Percentiles rank a stretch among this genome's conserved stretches.
Evolutionary conservation across 2,329 filamentous ascomycete genomes (phyloP).

Genomic region (Leptosphaerulina australis): DNA sequence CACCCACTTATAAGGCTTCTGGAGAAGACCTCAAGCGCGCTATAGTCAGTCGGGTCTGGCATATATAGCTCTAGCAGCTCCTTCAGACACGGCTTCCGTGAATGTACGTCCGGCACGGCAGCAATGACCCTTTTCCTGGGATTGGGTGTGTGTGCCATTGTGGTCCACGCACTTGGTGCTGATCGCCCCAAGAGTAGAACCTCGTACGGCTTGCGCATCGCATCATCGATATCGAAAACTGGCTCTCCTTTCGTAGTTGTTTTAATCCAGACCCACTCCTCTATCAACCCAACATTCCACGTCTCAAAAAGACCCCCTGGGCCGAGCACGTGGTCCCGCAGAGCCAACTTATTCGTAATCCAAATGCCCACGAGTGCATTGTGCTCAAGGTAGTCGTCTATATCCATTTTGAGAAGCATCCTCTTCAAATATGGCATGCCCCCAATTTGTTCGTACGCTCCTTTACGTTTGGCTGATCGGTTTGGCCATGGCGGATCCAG

Average conservation of each 20-base stretch:
- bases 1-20: slow-evolving; percentile 75
- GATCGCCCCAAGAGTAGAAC: slow-evolving; percentile 66
- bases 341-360: slow-evolving; percentile 73
- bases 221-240: slow-evolving; percentile 63
- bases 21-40: slow-evolving; percentile 77
- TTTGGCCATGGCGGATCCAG: slow-evolving; percentile 85
- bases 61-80: slow-evolving; percentile 64
- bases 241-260: slow-evolving; percentile 69
- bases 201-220: slow-evolving; percentile 79
- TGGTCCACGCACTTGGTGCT: slow-evolving; percentile 33
- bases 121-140: slow-evolving; percentile 65
- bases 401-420: slow-evolving; percentile 51
- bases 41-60: slow-evolving; percentile 52
- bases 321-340: slow-evolving; percentile 61
- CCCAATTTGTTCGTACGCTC: slow-evolving; percentile 54
- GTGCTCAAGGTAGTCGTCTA: slow-evolving; percentile 52
- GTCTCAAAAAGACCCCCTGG: slow-evolving; percentile 65
- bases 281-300: slow-evolving; percentile 69
- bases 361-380: slow-evolving; percentile 68
- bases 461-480: slow-evolving; percentile 69
- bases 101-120: slow-evolving; percentile 76
- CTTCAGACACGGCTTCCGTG: slow-evolving; percentile 76
- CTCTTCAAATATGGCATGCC: slow-evolving; percentile 56
- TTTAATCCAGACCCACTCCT: slow-evolving; percentile 83
- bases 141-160: slow-evolving; percentile 29